Conservation (phyloP, 2,329 filamentous ascomycete genomes). For the Claviceps sp. region DNA sequence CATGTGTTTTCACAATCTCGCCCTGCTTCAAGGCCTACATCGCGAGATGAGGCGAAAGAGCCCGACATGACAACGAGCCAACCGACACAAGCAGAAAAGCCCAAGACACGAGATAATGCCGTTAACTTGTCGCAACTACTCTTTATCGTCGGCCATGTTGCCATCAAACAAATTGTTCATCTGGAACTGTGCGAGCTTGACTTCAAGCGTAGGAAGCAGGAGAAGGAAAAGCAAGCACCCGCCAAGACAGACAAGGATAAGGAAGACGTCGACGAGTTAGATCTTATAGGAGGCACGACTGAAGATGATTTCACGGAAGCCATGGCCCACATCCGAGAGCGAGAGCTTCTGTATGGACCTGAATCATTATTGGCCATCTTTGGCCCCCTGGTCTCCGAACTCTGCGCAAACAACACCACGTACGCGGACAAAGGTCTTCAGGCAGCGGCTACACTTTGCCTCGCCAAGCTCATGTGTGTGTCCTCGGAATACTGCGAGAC, state of each 20-base stretch:
- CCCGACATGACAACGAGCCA: slow-evolving; percentile 12
- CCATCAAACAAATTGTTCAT: slow-evolving; percentile 98
- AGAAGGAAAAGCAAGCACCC: slow-evolving; percentile 57
- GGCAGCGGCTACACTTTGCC: slow-evolving; percentile 81
- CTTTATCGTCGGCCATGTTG: slow-evolving; percentile 91
- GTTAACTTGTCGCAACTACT: slow-evolving; percentile 77
- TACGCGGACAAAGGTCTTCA: slow-evolving; percentile 86
- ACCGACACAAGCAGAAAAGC: slow-evolving; percentile 12
- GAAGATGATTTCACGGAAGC: slow-evolving; percentile 87
- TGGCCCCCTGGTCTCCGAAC: slow-evolving; percentile 80
- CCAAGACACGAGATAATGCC: slow-evolving; percentile 51
- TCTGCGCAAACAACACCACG: slow-evolving; percentile 86
- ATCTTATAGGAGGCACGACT: slow-evolving; percentile 91
- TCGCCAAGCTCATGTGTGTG: slow-evolving; percentile 98
- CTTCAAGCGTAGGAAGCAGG: slow-evolving; percentile 91
- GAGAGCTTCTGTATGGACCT: slow-evolving; percentile 70
- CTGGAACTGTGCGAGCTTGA: slow-evolving; percentile 94
- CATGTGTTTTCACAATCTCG: slow-evolving; percentile 52
- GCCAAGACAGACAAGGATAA: slow-evolving; percentile 37
- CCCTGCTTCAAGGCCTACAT: slow-evolving; percentile 27
- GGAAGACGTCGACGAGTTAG: slow-evolving; percentile 69
- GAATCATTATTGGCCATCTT: slow-evolving; percentile 80
- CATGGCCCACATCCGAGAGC: slow-evolving; percentile 70
- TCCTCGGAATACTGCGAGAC: slow-evolving; percentile 91
- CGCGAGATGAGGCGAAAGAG: slow-evolving; percentile 27